Percentiles rank a stretch among this genome's conserved stretches.
phyloP scores from a whole-genome alignment of 805 yeast genomes.

The Cyberlindnera meyerae region DNA sequence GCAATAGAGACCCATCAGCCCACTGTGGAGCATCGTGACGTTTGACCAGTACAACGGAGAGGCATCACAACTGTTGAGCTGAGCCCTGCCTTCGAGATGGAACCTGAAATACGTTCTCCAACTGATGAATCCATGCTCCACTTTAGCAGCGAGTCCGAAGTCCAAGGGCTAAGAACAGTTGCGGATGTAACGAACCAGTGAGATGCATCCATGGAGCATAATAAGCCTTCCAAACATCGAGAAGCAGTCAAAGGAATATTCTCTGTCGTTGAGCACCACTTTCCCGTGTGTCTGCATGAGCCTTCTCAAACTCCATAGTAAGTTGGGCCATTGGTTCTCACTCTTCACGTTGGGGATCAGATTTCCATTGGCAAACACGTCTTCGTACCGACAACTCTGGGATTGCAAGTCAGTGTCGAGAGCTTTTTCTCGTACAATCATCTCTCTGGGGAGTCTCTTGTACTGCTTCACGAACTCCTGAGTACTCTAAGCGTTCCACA shows the following conservation, averaged over 20 bases:
- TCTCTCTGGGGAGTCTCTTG: conserved; percentile 26
- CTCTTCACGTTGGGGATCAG: conserved; percentile 25
- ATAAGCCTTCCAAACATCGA: conserved; percentile 32
- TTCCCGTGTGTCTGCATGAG: conserved; percentile 27
- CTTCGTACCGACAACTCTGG: conserved; percentile 10
- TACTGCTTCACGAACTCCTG: conserved; percentile 24
- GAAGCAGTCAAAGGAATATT: conserved; percentile 32
- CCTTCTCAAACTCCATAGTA: conserved; percentile 31
- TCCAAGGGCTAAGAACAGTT: conserved; percentile 6
- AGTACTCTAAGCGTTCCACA: conserved; percentile 35
- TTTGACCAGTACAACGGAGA: conserved; percentile 33
- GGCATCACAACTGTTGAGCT: conserved; percentile 29
- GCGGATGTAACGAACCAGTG: conserved; percentile 26
- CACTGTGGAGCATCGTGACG: conserved; percentile 25
- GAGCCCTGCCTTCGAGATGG: background rate
- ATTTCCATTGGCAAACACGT: conserved; percentile 14
- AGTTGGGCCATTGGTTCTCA: conserved; percentile 33
- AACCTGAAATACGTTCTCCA: conserved; percentile 34
- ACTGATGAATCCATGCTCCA: conserved; percentile 29
- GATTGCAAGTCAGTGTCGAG: conserved; percentile 4
- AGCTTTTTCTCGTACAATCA: conserved; percentile 8
- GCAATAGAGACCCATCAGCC: conserved; percentile 26
- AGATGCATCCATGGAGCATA: conserved; percentile 31
- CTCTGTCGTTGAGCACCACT: conserved; percentile 16
- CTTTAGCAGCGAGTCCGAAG: conserved; percentile 22